A percentile compares a stretch with the other conserved stretches of the same genome.
Conservation (phyloP, 2,329 filamentous ascomycete species). For the Lachnellula occidentalis region DNA sequence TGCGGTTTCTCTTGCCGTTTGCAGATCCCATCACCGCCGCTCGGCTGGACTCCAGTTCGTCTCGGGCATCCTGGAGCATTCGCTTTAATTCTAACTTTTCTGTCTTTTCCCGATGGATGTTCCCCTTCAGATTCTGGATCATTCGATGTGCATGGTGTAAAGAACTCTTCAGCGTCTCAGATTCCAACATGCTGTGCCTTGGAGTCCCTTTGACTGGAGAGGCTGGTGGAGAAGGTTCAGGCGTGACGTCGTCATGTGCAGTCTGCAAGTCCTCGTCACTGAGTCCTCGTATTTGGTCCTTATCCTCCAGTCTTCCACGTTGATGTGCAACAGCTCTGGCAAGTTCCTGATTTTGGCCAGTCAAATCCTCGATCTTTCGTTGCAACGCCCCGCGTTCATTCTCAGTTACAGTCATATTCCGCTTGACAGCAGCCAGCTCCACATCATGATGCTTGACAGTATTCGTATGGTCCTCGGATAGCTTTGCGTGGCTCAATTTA, state of each 20-base stretch:
- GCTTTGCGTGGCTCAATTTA: conserved; percentile 70
- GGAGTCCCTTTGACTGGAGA: conserved; percentile 91
- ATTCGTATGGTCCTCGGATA: conserved; percentile 73
- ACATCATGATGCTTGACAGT: conserved; percentile 80
- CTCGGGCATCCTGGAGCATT: conserved; percentile 89
- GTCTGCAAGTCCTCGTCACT: conserved; percentile 61
- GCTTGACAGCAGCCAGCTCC: conserved; percentile 77
- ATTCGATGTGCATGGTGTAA: conserved; percentile 92
- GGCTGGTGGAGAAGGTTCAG: conserved; percentile 83
- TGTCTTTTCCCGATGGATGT: conserved; percentile 95
- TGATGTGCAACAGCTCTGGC: conserved; percentile 75
- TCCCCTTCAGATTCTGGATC: conserved; percentile 91
- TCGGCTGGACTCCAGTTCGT: conserved; percentile 73
- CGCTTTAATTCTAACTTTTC: conserved; percentile 95
- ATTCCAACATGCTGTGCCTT: conserved; percentile 85
- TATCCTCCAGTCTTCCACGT: conserved; percentile 61
- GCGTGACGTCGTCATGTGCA: conserved; percentile 64
- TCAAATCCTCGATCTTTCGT: conserved; percentile 81
- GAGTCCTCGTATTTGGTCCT: conserved; percentile 51
- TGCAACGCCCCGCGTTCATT: conserved; percentile 73
- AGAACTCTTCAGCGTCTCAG: conserved; percentile 91
- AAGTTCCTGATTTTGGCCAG: conserved; percentile 83
- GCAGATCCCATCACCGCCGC: conserved; percentile 39
- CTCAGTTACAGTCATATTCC: conserved; percentile 72
- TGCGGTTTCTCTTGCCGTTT: conserved; percentile 56